Evolutionary conservation across 208 protist genomes (phyloP), one percentile per base, ranked within the genome.

Genomic region (Vickermania spadyakhi): DNA sequence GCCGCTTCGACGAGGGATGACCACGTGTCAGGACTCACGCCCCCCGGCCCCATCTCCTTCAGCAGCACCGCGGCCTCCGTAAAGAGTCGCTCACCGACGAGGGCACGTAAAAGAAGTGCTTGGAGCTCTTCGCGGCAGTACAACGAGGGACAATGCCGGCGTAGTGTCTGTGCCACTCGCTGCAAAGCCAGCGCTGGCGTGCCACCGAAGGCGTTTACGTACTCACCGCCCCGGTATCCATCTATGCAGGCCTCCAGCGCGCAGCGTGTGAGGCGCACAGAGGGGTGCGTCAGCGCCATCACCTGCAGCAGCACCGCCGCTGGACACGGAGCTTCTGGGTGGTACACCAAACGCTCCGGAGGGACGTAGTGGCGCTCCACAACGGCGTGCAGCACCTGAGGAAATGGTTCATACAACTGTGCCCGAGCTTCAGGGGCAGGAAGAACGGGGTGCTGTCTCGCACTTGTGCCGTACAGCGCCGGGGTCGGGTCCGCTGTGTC

Each of bases 1-100:
- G 83, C 86, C 3, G 74, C 66, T 25, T 73, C 58, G 57, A 88
- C 68, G 0, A 89, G 66, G 22, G 54, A 28, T 27, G 53, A 28
- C 83, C 86, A 93, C 27, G 78, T 30, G 36, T 59, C 55, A 7
- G 82, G 77, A 0, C 77, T 86, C 21, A 93, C 73, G 73, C 72
- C 79, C 52, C 31, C 62, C 2, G 50, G 65, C 13, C 73, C 77
- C 23, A 73, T 84, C 5, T 71, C 71, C 22, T 70, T 22, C 50
- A 79, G 41, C n/a, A 89, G 58, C 53, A 51, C 69, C n/a, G 73
- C 64, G 1, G 70, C 81, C 23, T 79, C 69, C 28, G 56, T 66
- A 62, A 69, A 80, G 41, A 86, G 63, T 0, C 52, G 26, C 42
- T 82, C 71, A 0, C 58, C 58, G 52, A 89, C 31, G 13, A 84